A percentile compares a stretch with the other conserved stretches of the same genome.
Evolutionary conservation across 306 rosid genomes (phyloP).

Genomic region (Acmispon strigosus): DNA sequence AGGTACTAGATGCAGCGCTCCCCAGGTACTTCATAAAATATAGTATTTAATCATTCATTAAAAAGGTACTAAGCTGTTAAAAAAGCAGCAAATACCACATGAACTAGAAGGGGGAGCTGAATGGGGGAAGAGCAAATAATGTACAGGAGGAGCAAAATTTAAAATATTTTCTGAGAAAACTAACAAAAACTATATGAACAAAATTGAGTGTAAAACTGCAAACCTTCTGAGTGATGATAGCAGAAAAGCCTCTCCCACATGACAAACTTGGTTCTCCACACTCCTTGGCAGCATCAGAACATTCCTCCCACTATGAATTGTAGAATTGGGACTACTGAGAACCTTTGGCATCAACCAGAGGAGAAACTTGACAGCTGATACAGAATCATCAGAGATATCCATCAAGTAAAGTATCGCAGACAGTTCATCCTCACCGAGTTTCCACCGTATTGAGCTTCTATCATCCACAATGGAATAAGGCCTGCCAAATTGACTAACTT

Average conservation of each 20-base stretch:
- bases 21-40: not conserved
- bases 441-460: conserved; percentile 61
- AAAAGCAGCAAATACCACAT: not conserved
- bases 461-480: conserved; percentile 53
- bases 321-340: conserved; percentile 48
- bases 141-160: not conserved
- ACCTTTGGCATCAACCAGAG: conserved; percentile 93
- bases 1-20: conserved; percentile 11
- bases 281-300: conserved; percentile 53
- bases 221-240: conserved; percentile 84
- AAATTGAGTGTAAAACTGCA: conserved; percentile 8
- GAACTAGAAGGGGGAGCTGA: not conserved
- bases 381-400: conserved; percentile 74
- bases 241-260: conserved; percentile 86
- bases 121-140: not conserved
- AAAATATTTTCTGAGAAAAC: not conserved
- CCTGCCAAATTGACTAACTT: conserved; percentile 77
- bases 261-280: conserved; percentile 73
- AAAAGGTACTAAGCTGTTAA: not conserved
- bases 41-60: not conserved
- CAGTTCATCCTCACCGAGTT: conserved; percentile 87
- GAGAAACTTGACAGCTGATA: conserved; percentile 73
- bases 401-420: conserved; percentile 65
- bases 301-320: conserved; percentile 70
- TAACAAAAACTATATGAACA: not conserved